Percentiles rank a stretch among this genome's conserved stretches.
Evolutionary conservation across 1,139 yeast genomes (phyloP).

Genomic region (Dujonia santamariae): DNA sequence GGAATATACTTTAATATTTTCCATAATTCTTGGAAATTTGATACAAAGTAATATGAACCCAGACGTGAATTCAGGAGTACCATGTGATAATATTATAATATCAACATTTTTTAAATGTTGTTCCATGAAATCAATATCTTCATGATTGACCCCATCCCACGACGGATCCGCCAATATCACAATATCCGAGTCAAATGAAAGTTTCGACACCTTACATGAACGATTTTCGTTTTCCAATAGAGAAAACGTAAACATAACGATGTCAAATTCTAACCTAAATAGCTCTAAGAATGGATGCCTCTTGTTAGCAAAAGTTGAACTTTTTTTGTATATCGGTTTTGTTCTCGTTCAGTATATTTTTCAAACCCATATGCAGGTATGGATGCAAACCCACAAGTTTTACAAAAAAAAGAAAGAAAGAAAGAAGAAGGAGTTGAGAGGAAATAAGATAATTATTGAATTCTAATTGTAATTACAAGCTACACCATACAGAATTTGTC

Average conservation of each 20-base stretch:
- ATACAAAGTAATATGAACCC: slow-evolving; percentile 71
- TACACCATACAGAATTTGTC: too few relatives aligned
- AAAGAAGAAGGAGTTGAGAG: too few relatives aligned
- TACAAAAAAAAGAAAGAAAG: too few relatives aligned
- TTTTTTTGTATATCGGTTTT: too few relatives aligned
- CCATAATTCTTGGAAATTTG: slow-evolving; percentile 57
- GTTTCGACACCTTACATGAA: slow-evolving; percentile 40
- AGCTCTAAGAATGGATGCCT: too few relatives aligned
- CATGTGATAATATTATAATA: slow-evolving; percentile 76
- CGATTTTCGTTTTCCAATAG: slow-evolving; percentile 25
- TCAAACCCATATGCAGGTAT: not conserved
- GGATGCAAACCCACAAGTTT: not conserved
- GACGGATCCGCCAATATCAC: slow-evolving; percentile 68
- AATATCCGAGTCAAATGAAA: slow-evolving; percentile 45
- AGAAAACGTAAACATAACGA: slow-evolving; percentile 39
- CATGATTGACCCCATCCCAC: slow-evolving; percentile 54
- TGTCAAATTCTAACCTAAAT: too few relatives aligned
- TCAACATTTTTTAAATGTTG: slow-evolving; percentile 52
- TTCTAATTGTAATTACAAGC: too few relatives aligned
- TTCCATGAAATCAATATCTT: slow-evolving; percentile 43
- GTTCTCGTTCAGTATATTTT: too few relatives aligned
- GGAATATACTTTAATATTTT: slow-evolving; percentile 74
- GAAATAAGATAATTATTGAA: too few relatives aligned
- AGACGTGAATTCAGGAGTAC: slow-evolving; percentile 77
- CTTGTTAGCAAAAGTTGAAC: too few relatives aligned